Evolutionary conservation across 2,329 filamentous ascomycete species (phyloP), one percentile per base, ranked within the genome.

Genomic region (Cladosporium halotolerans): DNA sequence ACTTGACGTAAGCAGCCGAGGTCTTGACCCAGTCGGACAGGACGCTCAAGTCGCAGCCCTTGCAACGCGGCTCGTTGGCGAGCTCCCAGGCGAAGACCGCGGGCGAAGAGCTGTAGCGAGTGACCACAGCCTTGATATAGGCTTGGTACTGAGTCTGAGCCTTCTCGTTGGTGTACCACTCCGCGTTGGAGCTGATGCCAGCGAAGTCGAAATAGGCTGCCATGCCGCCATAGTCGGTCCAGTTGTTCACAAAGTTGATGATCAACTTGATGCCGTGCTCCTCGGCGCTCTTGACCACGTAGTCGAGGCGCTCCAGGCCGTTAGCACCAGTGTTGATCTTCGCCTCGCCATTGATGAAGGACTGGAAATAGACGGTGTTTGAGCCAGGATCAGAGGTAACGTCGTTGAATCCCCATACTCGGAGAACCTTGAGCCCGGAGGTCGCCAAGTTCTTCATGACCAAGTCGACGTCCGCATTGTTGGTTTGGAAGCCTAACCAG

Each of bases 41-140:
- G 18, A 83, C 75, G 7, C 75, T 73, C 1, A 79, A 77, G 39
- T 72, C 70, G 63, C 84, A 87, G 10, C 79, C 77, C 11, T 76
- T 72, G 70, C 83, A 86, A 55, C 83, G 74, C 13, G 83, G 79
- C 68, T 87, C 84, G 59, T 87, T 87, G 53, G 75, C 79, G 1
- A 87, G 71, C 61, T 87, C 83, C 84, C 84, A 87, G 0, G 82
- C 81, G 58, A 86, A 80, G 44, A 87, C 76, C 0, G 83, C 77
- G 0, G 78, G 69, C 0, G 80, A 84, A 56, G 74, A 70, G 43
- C 72, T 77, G 69, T 85, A 86, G 9, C 83, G 73, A 16, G 69
- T 77, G 2, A 87, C 76, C 6, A 87, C 74, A 0, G 73, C 71
- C 45, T 77, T 71, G 62, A 86, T 76, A 63, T 86, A 88, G 45